These are phyloP conservation scores for Cucurbita ficifolia DNA, from an alignment of 306 rosid species.

Conservation along the genomic window DNA sequence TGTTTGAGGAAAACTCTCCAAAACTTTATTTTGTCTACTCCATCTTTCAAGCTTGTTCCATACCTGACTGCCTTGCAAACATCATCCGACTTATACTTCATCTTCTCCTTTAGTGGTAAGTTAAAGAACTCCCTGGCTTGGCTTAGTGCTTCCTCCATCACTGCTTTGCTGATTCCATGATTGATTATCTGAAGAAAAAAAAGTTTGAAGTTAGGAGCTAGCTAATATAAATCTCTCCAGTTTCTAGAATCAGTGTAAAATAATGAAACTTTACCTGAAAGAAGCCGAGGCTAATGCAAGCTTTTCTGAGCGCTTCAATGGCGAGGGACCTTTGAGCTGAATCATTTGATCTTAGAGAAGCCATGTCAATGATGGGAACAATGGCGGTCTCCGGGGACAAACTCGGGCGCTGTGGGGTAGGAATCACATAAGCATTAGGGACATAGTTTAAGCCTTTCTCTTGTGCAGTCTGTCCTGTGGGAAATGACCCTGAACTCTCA, in stretches of 20 bases:
- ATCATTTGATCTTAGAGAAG: conserved; percentile 11
- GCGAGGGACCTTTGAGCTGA: conserved; percentile 10
- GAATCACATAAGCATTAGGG: conserved; percentile 21
- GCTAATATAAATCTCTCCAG: not conserved
- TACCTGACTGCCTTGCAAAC: conserved; percentile 37
- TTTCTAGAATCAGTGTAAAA: not conserved
- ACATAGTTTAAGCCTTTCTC: conserved; percentile 27
- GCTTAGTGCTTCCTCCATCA: conserved; percentile 23
- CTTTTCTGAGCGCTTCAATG: conserved; percentile 13
- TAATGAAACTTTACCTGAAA: conserved; percentile 16
- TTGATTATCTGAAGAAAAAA: conserved; percentile 22
- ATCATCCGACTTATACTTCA: conserved; percentile 28
- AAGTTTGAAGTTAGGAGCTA: not conserved
- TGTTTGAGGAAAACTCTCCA: conserved; percentile 54
- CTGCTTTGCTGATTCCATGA: conserved; percentile 31
- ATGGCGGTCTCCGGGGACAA: conserved; percentile 8
- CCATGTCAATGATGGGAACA: conserved; percentile 26
- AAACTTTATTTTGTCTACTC: conserved; percentile 23
- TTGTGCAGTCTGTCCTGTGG: conserved; percentile 22
- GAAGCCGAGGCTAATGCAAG: conserved; percentile 32
- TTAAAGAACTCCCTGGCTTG: conserved; percentile 25
- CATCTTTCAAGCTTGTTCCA: conserved; percentile 35
- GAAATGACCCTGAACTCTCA: conserved; percentile 14
- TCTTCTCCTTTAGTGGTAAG: conserved; percentile 25
- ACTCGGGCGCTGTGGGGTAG: conserved; percentile 19